These are phyloP conservation scores for Blastomyces parvus DNA, from an alignment of 2,329 filamentous ascomycete species.

Conservation along the genomic window DNA sequence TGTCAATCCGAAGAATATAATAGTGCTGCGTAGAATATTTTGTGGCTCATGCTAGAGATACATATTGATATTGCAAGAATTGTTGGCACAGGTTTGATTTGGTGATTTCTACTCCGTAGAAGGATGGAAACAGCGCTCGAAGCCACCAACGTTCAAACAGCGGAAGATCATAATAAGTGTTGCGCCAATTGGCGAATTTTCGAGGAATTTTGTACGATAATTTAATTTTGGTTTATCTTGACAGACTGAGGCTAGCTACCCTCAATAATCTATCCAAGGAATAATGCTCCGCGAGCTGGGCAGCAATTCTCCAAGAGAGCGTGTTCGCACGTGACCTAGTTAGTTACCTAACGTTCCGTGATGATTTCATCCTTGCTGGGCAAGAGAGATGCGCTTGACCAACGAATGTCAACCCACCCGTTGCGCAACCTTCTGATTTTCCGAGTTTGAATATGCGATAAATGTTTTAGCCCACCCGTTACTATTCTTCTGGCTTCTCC, in stretches of 20 bases:
- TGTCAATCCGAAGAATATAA: neutral
- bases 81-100: neutral
- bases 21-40: neutral
- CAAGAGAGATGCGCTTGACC: no score
- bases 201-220: neutral
- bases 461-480: constrained; percentile 12
- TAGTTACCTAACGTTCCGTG: no score
- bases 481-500: neutral
- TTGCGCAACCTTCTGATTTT: no score
- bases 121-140: neutral
- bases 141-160: neutral
- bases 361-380: no score
- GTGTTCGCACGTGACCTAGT: no score
- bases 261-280: no score
- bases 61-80: neutral
- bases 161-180: no score
- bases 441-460: neutral
- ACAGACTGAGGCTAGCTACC: no score
- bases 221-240: no score
- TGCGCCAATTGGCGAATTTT: neutral
- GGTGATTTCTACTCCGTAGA: neutral
- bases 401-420: no score
- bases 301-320: no score
- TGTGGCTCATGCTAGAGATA: neutral
- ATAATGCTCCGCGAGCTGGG: no score